Base-by-base conservation (phyloP, 2,329 filamentous ascomycete genomes). In the Diaporthe ilicicola region DNA sequence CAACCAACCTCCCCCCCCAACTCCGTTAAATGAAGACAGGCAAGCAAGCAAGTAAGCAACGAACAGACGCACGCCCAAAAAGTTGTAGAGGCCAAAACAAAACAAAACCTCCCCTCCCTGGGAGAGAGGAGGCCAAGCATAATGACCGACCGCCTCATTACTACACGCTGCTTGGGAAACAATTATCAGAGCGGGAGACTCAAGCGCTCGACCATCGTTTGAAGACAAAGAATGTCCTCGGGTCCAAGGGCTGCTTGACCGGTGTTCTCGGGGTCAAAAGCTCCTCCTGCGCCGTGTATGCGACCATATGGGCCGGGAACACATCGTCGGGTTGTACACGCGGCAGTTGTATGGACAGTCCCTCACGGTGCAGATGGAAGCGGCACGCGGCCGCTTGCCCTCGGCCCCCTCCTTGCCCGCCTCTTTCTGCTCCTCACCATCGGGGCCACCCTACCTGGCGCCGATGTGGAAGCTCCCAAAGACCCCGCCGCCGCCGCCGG, bases 391-490 rank as follows among this genome's bases (percentile, higher is more conserved):
- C 48, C 12, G 37, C 8, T 27, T 3, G 2, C n/a, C 54, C 9
- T 27, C n/a, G 5, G 3, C 22, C 27, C 15, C 17, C 39, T 2
- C 19, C 17, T 8, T 13, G 39, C n/a, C n/a, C n/a, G n/a, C n/a
- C n/a, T 46, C 27, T 12, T 13, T n/a, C 39, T 15, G 22, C 17
- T 34, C n/a, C 73, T 66, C 27, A 48, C 15, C 12, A 15, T 19
- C 42, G 42, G 66, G 53, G 10, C 32, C 12, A 72, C 70, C 9
- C 76, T 72, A 72, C 59, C 70, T 72, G 50, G 67, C 75, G 22
- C 75, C 82, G 81, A 89, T 88, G 72, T 86, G 84, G 82, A 95
- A 95, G 78, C 86, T 89, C 59, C 93, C 93, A 84, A 95, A 94
- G 29, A 91, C 90, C 65, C 93, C 92, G 32, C 91, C 91, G 2